Conservation (phyloP, 2,329 filamentous ascomycete species). For the Fonsecaea monophora region DNA sequence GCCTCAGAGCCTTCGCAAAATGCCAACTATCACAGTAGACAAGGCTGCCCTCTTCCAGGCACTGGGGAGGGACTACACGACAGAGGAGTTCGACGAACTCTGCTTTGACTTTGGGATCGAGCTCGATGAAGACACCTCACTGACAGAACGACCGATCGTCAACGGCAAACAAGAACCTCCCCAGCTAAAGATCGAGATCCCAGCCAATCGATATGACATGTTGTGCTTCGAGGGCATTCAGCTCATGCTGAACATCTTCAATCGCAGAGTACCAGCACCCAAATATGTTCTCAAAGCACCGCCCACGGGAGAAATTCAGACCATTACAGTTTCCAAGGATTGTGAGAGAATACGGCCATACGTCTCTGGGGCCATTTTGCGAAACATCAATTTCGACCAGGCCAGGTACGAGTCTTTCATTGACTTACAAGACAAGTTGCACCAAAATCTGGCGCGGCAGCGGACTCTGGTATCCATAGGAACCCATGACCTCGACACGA, state of each 20-base stretch:
- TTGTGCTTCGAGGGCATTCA: slow-evolving; percentile 97
- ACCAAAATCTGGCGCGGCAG: slow-evolving; percentile 92
- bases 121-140: slow-evolving; percentile 91
- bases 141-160: slow-evolving; percentile 73
- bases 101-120: slow-evolving; percentile 99
- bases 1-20: slow-evolving; percentile 56
- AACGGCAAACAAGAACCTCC: slow-evolving; percentile 84
- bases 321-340: slow-evolving; percentile 77
- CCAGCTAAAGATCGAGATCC: slow-evolving; percentile 97
- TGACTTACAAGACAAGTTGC: slow-evolving; percentile 93
- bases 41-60: slow-evolving; percentile 95
- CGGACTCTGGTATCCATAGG: slow-evolving; percentile 95
- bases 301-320: slow-evolving; percentile 74
- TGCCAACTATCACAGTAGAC: slow-evolving; percentile 97
- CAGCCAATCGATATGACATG: slow-evolving; percentile 91
- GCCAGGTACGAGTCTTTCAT: slow-evolving; percentile 97
- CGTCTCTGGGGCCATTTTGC: slow-evolving; percentile 85
- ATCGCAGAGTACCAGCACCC: slow-evolving; percentile 75
- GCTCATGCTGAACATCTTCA: slow-evolving; percentile 94
- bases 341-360: slow-evolving; percentile 83
- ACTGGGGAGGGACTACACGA: slow-evolving; percentile 87
- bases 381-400: slow-evolving; percentile 89
- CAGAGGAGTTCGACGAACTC: slow-evolving; percentile 92
- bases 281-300: slow-evolving; percentile 80
- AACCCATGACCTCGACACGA: slow-evolving; percentile 92